Conservation (phyloP, 2,329 filamentous ascomycete species). For the Penicillium sp. region DNA sequence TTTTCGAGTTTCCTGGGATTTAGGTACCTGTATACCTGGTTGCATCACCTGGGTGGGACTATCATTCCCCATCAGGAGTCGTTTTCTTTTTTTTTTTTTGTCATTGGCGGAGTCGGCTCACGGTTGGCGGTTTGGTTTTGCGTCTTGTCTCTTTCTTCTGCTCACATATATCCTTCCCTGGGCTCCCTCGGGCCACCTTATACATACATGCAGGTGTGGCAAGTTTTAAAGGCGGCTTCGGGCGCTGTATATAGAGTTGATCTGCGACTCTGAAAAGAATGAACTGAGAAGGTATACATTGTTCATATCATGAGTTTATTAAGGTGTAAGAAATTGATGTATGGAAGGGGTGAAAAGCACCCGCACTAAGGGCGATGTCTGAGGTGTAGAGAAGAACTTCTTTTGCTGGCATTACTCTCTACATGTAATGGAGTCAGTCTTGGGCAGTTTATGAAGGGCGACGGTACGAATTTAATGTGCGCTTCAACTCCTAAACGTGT, state of each 20-base stretch:
- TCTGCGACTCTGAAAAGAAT: background rate
- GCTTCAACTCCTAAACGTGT: no score
- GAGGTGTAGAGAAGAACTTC: no score
- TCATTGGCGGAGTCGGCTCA: slow-evolving; percentile 19
- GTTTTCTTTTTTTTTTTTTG: slow-evolving; percentile 6
- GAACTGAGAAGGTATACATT: background rate
- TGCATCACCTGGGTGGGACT: slow-evolving; percentile 17
- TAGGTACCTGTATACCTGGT: slow-evolving; percentile 18
- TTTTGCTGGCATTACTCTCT: no score
- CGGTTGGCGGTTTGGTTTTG: slow-evolving; percentile 10
- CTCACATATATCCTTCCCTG: slow-evolving; percentile 1
- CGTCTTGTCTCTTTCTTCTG: background rate
- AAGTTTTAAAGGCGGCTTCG: background rate
- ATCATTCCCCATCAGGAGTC: slow-evolving; percentile 17
- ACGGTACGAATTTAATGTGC: no score
- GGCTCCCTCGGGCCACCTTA: background rate
- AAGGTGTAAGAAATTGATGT: no score
- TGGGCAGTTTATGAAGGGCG: no score
- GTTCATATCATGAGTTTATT: background rate
- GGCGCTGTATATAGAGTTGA: background rate
- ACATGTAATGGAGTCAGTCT: no score
- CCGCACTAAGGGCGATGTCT: no score
- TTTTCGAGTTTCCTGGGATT: slow-evolving; percentile 16
- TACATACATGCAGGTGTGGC: background rate
- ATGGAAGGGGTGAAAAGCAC: no score